phyloP scores from a whole-genome alignment of 306 rosid species.

The Castanospermum australe region DNA sequence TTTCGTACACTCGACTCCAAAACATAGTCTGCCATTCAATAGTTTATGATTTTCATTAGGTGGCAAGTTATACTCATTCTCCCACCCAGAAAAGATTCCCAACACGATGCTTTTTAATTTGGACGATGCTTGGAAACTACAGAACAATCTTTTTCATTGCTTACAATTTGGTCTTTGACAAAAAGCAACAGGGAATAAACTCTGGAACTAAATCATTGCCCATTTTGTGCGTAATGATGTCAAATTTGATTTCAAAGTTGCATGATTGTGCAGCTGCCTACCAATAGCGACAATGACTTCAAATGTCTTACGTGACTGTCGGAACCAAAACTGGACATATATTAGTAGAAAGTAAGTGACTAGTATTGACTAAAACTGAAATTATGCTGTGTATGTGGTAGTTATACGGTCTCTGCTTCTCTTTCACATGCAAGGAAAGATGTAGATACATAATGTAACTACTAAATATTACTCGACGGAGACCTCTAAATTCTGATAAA shows the following conservation, averaged over 20 bases:
- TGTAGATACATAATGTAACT: not conserved
- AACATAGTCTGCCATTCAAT: conserved; percentile 16
- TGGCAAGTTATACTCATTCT: conserved; percentile 34
- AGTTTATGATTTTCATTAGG: conserved; percentile 34
- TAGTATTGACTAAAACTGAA: not conserved
- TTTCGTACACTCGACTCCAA: conserved; percentile 48
- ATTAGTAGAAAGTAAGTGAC: not conserved
- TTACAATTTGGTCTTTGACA: conserved; percentile 19
- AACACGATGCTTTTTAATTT: conserved; percentile 19
- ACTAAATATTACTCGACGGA: not conserved
- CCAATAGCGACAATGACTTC: conserved; percentile 27
- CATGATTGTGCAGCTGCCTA: conserved; percentile 38
- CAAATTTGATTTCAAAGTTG: conserved; percentile 36
- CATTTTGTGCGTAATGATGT: conserved; percentile 10
- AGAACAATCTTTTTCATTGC: conserved; percentile 31
- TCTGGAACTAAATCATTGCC: conserved; percentile 19
- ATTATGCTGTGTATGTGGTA: not conserved
- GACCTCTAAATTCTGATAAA: conserved; percentile 18
- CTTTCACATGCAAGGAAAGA: not conserved
- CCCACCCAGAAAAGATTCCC: conserved; percentile 33
- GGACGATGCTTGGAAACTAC: conserved; percentile 38
- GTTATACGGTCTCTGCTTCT: not conserved
- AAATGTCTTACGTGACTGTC: not conserved
- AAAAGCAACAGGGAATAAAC: conserved; percentile 21
- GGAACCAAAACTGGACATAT: not conserved